Base-by-base conservation (phyloP, 331 rosid genomes). In the Acacia concinna region DNA sequence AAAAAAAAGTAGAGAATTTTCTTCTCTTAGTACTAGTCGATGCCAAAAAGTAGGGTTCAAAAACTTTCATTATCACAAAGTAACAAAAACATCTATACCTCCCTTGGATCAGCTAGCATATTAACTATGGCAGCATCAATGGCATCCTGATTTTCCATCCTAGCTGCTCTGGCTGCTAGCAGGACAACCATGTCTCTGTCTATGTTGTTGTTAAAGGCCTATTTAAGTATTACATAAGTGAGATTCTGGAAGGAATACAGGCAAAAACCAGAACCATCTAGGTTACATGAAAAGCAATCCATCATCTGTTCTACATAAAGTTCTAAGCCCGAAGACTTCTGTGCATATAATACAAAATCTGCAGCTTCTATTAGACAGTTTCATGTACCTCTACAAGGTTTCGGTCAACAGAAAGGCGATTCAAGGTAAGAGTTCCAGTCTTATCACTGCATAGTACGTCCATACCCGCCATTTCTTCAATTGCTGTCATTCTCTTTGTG, bases 391-490 rank as follows among this genome's bases (percentile, higher is more conserved):
- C 97, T 0, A 93, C 52, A 64, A 93, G 91, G 77, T 83, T 93
- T 85, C 64, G 38, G 83, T 93, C 97, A 66, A 93, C 97, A 11
- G 91, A 82, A 60, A 93, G 93, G 70, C 93, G 94, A 78, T 93
- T 93, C 68, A 91, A 79, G 37, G 97, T 93, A 30, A 93, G 94
- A 83, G 97, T 93, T 78, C 97, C 97, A 2, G 97, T 93, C 87
- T 93, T 93, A 79, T 93, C 97, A 71, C 97, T 93, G 88, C 97
- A 93, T 63, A 93, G 88, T 40, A 93, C 94, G 84, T 93, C 97
- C 97, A 93, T 93, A 73, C 97, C 97, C 1, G 97, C 97, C 97
- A 93, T 93, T 83, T 93, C 97, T 85, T 91, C 97, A 62, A 93
- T 93, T 80, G 97, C 97, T 37, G 97, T 93, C 97, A 93, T 93